Evolutionary conservation across 108 stramenopile species (phyloP).

Genomic region (Cyclotella baltica): DNA sequence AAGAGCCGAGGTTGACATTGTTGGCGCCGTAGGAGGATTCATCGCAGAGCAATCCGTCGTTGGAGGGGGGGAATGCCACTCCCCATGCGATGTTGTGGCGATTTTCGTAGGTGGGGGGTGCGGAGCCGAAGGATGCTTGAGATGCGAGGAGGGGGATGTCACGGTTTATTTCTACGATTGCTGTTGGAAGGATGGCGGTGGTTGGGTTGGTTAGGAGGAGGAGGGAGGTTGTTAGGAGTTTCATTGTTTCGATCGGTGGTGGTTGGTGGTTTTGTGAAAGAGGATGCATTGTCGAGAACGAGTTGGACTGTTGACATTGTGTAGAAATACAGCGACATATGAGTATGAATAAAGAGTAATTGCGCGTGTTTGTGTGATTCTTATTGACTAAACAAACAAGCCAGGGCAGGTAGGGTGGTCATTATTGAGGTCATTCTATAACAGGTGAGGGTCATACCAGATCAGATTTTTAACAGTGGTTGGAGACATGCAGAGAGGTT

Average conservation of each 20-base stretch:
- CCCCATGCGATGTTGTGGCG: background rate
- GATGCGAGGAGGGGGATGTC: slow-evolving; percentile 65
- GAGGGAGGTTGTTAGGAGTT: slow-evolving; percentile 7
- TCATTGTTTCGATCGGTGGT: background rate
- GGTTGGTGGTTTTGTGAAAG: background rate
- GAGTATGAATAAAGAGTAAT: no score
- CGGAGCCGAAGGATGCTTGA: slow-evolving; percentile 75
- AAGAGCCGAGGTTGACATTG: background rate
- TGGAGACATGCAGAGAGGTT: no score
- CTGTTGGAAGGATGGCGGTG: slow-evolving; percentile 62
- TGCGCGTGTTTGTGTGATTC: no score
- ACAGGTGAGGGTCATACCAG: no score
- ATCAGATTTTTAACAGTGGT: no score
- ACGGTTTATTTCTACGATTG: slow-evolving; percentile 44
- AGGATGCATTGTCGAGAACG: no score
- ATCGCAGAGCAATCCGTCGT: slow-evolving; percentile 47
- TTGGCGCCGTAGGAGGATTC: slow-evolving; percentile 3
- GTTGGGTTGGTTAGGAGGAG: background rate
- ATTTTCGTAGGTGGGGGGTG: slow-evolving; percentile 6
- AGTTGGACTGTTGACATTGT: no score
- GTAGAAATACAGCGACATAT: no score
- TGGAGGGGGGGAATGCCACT: slow-evolving; percentile 43
- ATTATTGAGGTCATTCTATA: no score
- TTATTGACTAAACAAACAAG: no score
- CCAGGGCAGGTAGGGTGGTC: no score